phyloP scores from a whole-genome alignment of 1,139 yeast species.

The Geotrichum bryndzae region DNA sequence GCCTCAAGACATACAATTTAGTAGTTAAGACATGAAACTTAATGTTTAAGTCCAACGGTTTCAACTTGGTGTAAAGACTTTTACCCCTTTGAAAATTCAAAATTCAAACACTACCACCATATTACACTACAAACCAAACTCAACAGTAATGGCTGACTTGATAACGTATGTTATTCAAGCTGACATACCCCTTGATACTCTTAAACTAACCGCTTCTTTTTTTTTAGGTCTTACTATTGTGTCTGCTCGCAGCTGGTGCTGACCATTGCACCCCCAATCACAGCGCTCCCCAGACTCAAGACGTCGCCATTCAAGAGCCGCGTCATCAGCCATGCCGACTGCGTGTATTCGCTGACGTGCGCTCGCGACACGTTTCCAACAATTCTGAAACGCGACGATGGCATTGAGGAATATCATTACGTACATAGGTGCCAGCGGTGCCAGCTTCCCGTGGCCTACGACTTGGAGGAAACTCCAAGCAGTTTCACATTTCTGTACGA shows the following conservation, averaged over 20 bases:
- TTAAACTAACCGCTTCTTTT: background rate
- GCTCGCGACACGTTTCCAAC: background rate
- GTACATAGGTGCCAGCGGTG: slow-evolving; percentile 16
- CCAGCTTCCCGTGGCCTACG: slow-evolving; percentile 16
- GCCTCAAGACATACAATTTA: no score
- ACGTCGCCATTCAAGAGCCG: background rate
- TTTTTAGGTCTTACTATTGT: slow-evolving; percentile 12
- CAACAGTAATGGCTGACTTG: background rate
- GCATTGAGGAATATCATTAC: slow-evolving; percentile 14
- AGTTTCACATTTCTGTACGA: background rate
- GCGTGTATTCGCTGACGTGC: background rate
- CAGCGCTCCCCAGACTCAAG: slow-evolving; percentile 7
- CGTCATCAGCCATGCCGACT: background rate
- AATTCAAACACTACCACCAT: background rate
- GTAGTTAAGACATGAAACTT: no score
- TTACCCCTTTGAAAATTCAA: background rate
- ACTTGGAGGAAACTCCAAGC: slow-evolving; percentile 4
- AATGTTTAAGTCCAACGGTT: background rate
- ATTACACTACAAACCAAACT: background rate
- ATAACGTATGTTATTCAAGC: background rate
- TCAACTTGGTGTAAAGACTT: background rate
- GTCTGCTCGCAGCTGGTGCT: slow-evolving; percentile 15
- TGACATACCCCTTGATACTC: background rate
- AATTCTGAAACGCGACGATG: background rate
- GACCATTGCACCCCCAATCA: slow-evolving; percentile 9